Base-by-base conservation (phyloP, 441 rosid genomes). In the Rhodomyrtus psidioides region DNA sequence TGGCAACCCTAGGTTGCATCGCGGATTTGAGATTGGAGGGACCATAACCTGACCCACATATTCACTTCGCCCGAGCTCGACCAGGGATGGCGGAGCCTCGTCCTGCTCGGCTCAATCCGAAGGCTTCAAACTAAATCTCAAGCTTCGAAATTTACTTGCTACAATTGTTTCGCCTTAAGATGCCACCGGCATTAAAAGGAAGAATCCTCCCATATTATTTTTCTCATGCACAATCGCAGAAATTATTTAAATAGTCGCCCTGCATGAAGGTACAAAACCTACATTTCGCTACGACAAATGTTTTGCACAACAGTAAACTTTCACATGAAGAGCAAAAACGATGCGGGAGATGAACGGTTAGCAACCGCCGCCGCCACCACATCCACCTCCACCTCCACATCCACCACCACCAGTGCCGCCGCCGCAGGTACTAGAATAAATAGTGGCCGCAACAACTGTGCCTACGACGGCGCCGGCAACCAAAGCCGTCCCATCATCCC, bases 151-250 rank as follows among this genome's bases (percentile, higher is more conserved):
- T 51, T 51, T 14, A 13, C 16, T 51, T 51, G 16, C 6, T 13
- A 16, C 53, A 13, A 51, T 14, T 51, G 53, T 51, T 46, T 4
- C 53, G 0, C 53, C 12, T 12, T 12, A 51, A 12, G 53, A 60
- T 17, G 6, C 19, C 39, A 15, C 0, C 7, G 6, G 65, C 17
- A 59, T 27, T 27, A 7, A 59, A 59, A 59, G 5, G 39, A 59
- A 3, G 39, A 14, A 59, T 27, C 39, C 39, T 17, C 75, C 17
- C 44, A 9, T 59, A 27, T 27, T 27, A 27, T 59, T 27, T 27
- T 27, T 3, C 4, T 59, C 39, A 13, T 15, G 39, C 3, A 28
- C 0, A 15, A 59, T 28, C 2, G 0, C 7, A 0, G 10, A 1
- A 27, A 59, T 59, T 27, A 59, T 59, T 59, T 59, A 59, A 14